These are phyloP conservation scores for Sistotremastrum niveocremeum DNA, from an alignment of 768 basidiomycete species.

Conservation along the genomic window DNA sequence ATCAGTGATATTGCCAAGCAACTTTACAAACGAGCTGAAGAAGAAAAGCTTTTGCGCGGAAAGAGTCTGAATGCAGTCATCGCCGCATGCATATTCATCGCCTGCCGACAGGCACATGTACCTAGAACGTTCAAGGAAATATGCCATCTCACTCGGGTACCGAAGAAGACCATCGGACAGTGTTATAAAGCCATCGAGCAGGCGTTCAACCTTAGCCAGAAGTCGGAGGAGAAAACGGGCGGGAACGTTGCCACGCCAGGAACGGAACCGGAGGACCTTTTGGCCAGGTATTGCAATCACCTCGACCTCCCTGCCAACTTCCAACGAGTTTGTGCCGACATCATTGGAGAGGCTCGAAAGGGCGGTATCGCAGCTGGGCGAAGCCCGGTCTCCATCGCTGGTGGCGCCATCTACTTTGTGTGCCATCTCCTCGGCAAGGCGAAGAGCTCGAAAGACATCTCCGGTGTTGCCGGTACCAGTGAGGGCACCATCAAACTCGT, in stretches of 20 bases:
- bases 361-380: conserved; percentile 87
- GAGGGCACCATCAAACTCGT: conserved; percentile 92
- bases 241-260: conserved; percentile 28
- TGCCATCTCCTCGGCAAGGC: conserved; percentile 64
- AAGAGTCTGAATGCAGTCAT: conserved; percentile 90
- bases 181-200: conserved; percentile 83
- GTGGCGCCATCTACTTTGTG: conserved; percentile 90
- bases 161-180: conserved; percentile 91
- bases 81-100: conserved; percentile 96
- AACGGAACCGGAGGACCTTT: conserved; percentile 71
- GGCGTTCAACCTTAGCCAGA: conserved; percentile 79
- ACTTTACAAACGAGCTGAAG: conserved; percentile 92
- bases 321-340: conserved; percentile 71
- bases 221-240: conserved; percentile 40
- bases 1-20: conserved; percentile 96
- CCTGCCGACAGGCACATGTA: conserved; percentile 90
- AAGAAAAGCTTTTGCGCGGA: conserved; percentile 83
- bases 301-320: conserved; percentile 73
- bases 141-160: conserved; percentile 82
- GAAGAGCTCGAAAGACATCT: conserved; percentile 77
- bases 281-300: conserved; percentile 91
- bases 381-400: conserved; percentile 96
- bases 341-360: conserved; percentile 67
- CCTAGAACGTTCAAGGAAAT: conserved; percentile 94
- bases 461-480: conserved; percentile 82